phyloP scores from a whole-genome alignment of 176 grass and related monocot genomes.

The Zea luxurians region DNA sequence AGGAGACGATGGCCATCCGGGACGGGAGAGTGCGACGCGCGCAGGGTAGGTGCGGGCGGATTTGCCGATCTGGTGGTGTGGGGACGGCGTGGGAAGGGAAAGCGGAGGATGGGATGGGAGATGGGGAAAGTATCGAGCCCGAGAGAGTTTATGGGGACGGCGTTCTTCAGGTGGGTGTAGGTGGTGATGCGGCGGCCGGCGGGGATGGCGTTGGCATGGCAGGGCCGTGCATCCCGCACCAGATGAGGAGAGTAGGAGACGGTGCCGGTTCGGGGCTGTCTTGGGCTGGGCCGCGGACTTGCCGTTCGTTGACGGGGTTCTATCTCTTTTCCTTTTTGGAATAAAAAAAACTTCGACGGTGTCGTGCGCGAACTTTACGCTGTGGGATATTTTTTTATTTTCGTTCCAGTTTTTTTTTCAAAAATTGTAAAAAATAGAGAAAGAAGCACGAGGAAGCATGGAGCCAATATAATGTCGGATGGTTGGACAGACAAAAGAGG shows the following conservation, averaged over 20 bases:
- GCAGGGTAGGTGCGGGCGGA: conserved; percentile 30
- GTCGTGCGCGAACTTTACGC: no score
- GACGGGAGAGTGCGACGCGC: not conserved
- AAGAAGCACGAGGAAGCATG: no score
- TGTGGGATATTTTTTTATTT: no score
- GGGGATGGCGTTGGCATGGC: not conserved
- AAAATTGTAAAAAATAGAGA: no score
- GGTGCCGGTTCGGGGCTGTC: not conserved
- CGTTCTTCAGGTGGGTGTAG: conserved; percentile 23
- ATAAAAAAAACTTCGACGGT: no score
- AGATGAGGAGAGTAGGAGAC: no score
- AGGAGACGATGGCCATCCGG: conserved; percentile 40
- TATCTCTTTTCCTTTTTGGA: no score
- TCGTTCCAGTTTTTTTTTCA: no score
- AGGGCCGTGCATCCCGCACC: not conserved
- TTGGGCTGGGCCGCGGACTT: not conserved
- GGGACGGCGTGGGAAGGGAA: not conserved
- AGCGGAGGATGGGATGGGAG: not conserved
- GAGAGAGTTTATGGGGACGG: not conserved
- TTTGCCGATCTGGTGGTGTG: conserved; percentile 42
- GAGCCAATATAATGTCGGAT: no score
- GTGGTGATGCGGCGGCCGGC: not conserved
- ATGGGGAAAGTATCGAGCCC: conserved; percentile 21
- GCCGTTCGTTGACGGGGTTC: not conserved
- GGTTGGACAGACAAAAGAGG: no score